Percentiles rank a stretch among this genome's conserved stretches.
These are phyloP conservation scores for Fusarium austroafricanum DNA, from an alignment of 2,329 filamentous ascomycete genomes.

Conservation along the genomic window DNA sequence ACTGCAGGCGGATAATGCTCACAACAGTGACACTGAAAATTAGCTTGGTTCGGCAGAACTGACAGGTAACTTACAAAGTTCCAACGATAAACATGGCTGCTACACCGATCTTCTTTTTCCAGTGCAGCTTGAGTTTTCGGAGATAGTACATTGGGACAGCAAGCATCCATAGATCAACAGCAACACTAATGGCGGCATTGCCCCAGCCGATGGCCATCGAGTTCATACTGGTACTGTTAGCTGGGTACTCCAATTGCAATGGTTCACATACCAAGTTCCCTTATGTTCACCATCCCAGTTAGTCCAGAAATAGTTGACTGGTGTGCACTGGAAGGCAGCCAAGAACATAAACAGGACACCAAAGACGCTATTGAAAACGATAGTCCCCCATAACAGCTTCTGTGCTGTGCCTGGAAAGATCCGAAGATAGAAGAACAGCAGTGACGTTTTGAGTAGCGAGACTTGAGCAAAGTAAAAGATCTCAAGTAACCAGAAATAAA, in stretches of 20 bases:
- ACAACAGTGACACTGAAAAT: slow-evolving; percentile 47
- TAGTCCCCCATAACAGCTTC: slow-evolving; percentile 49
- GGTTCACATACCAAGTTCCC: slow-evolving; percentile 52
- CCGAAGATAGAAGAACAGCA: slow-evolving; percentile 57
- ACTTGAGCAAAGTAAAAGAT: slow-evolving; percentile 55
- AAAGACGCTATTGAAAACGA: slow-evolving; percentile 48
- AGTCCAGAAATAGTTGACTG: slow-evolving; percentile 55
- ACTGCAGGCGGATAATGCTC: slow-evolving; percentile 48
- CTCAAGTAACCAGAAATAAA: slow-evolving; percentile 51
- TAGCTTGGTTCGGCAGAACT: not conserved
- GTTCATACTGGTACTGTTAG: slow-evolving; percentile 46
- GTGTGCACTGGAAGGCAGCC: slow-evolving; percentile 54
- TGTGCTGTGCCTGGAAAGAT: slow-evolving; percentile 52
- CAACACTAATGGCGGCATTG: slow-evolving; percentile 56
- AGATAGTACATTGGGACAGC: slow-evolving; percentile 55
- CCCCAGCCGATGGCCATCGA: slow-evolving; percentile 55
- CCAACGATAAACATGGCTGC: slow-evolving; percentile 59
- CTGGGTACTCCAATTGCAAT: accelerated
- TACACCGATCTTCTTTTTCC: slow-evolving; percentile 58
- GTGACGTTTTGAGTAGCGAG: slow-evolving; percentile 54
- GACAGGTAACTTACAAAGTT: slow-evolving; percentile 48
- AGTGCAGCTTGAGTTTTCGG: slow-evolving; percentile 49
- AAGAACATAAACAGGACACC: slow-evolving; percentile 50
- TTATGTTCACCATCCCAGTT: slow-evolving; percentile 55
- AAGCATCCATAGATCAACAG: slow-evolving; percentile 58